Evolutionary conservation across 2,329 filamentous ascomycete species (phyloP).

Genomic region (Ascochyta viciae-villosae): DNA sequence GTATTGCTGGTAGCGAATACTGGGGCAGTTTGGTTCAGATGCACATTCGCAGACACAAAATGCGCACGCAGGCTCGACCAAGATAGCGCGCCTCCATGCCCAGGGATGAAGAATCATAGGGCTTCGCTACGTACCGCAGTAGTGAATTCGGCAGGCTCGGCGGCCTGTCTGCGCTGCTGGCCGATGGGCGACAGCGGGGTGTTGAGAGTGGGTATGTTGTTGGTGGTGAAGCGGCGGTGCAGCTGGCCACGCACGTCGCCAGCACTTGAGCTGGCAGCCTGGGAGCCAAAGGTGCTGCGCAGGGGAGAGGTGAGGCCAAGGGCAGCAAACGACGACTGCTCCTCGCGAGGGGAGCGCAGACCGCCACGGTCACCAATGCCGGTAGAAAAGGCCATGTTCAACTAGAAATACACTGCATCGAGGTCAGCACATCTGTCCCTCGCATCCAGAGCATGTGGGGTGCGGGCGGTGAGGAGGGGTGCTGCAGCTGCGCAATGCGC

Average conservation of each 20-base stretch:
- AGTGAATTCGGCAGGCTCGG: slow-evolving; percentile 61
- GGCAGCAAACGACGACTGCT: slow-evolving; percentile 71
- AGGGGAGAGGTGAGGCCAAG: slow-evolving; percentile 69
- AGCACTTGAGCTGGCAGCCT: slow-evolving; percentile 35
- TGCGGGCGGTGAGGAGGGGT: slow-evolving; percentile 45
- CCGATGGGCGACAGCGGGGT: slow-evolving; percentile 69
- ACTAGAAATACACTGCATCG: slow-evolving; percentile 48
- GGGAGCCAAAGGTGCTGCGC: slow-evolving; percentile 65
- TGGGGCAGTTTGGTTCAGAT: neutral
- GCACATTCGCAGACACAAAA: neutral
- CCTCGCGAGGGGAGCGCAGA: slow-evolving; percentile 77
- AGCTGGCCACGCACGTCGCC: slow-evolving; percentile 78
- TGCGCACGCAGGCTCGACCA: neutral
- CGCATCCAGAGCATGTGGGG: slow-evolving; percentile 37
- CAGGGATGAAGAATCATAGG: slow-evolving; percentile 17
- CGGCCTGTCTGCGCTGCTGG: slow-evolving; percentile 61
- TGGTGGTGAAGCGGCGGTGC: slow-evolving; percentile 92
- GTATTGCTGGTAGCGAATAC: slow-evolving; percentile 15
- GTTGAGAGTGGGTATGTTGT: slow-evolving; percentile 78
- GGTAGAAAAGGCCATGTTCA: slow-evolving; percentile 69
- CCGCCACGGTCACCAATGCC: slow-evolving; percentile 73
- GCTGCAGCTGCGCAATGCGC: slow-evolving; percentile 24
- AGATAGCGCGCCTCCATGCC: neutral
- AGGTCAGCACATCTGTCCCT: slow-evolving; percentile 38
- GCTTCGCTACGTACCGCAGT: slow-evolving; percentile 58